Evolutionary conservation across 2,329 filamentous ascomycete genomes (phyloP).

Genomic region (Albifimbria verrucaria): DNA sequence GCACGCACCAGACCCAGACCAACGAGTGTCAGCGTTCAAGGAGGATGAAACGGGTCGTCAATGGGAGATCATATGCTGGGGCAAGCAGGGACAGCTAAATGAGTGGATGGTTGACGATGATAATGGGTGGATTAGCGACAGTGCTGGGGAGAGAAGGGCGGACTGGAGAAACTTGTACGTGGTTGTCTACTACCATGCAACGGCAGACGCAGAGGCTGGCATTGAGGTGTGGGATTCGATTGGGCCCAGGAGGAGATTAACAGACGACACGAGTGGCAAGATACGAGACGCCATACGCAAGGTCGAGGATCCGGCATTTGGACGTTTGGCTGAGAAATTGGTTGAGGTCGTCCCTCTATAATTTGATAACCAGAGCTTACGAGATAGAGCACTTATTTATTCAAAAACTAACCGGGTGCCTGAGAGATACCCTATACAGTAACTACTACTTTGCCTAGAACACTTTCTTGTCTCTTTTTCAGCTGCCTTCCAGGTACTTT

Average conservation of each 20-base stretch:
- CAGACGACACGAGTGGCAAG: background rate
- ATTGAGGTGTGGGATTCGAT: conserved; percentile 1
- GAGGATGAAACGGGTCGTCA: background rate
- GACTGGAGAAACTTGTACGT: background rate
- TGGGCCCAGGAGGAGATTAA: background rate
- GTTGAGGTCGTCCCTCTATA: background rate
- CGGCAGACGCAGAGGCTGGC: background rate
- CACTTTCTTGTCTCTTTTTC: too few species aligned
- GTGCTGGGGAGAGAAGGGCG: background rate
- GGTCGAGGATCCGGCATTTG: background rate
- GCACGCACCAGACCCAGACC: background rate
- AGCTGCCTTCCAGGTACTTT: too few species aligned
- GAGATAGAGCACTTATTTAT: too few species aligned
- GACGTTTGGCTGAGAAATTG: background rate
- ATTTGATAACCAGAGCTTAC: too few species aligned
- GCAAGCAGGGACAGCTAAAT: background rate
- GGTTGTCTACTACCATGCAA: background rate
- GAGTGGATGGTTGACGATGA: background rate
- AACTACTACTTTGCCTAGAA: too few species aligned
- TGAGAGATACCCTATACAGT: too few species aligned
- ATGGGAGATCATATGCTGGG: conserved; percentile 1
- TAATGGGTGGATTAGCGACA: background rate
- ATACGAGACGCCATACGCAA: background rate
- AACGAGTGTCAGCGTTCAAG: background rate
- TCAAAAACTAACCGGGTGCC: too few species aligned